Base-by-base conservation (phyloP, 2,329 filamentous ascomycete genomes). In the Claviceps citrina region DNA sequence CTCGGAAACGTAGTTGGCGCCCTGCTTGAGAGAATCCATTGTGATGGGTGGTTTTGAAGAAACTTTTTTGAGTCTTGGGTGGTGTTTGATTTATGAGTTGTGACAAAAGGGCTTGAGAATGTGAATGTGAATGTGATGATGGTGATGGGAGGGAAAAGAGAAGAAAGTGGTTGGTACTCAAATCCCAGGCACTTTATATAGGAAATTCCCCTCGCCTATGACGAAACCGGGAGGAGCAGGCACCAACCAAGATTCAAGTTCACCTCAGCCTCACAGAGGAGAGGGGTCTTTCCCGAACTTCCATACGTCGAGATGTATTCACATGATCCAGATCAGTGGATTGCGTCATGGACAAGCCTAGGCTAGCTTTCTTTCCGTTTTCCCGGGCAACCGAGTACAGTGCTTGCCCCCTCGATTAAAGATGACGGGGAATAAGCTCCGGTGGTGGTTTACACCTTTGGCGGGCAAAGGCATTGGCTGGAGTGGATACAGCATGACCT, bases 1-100 rank as follows among this genome's bases (percentile, higher is more conserved):
- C 68, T 80, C 76, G 46, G 67, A 59, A 59, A 78, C 73, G 71
- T 73, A 76, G 71, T 78, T 79, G 64, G 64, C 74, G 54, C 69
- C 70, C 63, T 78, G 73, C 67, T 69, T 68, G 56, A 70, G 46
- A 46, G 66, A 62, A 40, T 71, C 68, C 68, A 71, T 71, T 58
- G 43, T 64, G 59, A 52, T 47, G 41, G 38, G 34, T n/a, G 20
- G 46, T 51, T 39, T 2, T 9, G 12, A 10, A 15, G 20, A 22
- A 22, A 1, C 1, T 8, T 33, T 33, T 33, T 24, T 13, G 12
- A 7, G 15, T 19, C n/a, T 31, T 18, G 30, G 16, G 4, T 12
- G 30, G 7, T 9, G 7, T 20, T 7, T 27, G 41, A 31, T 43
- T 47, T 42, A 42, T 39, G 25, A 44, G 45, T 45, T n/a, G n/a